Evolutionary conservation across 2,329 filamentous ascomycete species (phyloP).

Genomic region (Pyrenochaeta sp.): DNA sequence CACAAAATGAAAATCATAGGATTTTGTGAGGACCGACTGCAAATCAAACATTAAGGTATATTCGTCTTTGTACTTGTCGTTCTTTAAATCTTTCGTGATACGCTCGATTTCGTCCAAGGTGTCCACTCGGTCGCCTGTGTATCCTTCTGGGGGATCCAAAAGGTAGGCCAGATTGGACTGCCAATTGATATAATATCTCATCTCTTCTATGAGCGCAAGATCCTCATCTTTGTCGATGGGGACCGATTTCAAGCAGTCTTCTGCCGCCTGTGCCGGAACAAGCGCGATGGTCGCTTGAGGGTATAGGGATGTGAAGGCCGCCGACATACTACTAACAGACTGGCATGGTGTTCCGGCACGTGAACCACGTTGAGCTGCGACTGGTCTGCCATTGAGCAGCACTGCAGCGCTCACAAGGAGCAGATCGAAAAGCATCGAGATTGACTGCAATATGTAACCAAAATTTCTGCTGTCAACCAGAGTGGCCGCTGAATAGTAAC

Average conservation of each 20-base stretch:
- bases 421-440: constrained; percentile 19
- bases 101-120: constrained; percentile 34
- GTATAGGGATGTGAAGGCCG: constrained; percentile 17
- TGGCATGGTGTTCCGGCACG: constrained; percentile 17
- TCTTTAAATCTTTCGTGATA: constrained; percentile 29
- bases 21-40: constrained; percentile 24
- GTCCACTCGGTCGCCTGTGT: constrained; percentile 40
- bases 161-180: constrained; percentile 45
- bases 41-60: constrained; percentile 46
- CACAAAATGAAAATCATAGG: constrained; percentile 45
- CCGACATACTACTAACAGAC: constrained; percentile 24
- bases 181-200: constrained; percentile 34
- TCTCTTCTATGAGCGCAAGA: constrained; percentile 25
- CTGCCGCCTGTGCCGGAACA: constrained; percentile 21
- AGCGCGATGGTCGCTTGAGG: constrained; percentile 19
- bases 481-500: neutral
- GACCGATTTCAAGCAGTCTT: constrained; percentile 37
- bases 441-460: neutral
- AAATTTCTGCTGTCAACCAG: neutral
- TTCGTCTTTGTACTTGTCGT: constrained; percentile 39
- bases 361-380: constrained; percentile 4
- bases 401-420: constrained; percentile 22
- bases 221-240: constrained; percentile 32
- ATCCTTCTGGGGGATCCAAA: constrained; percentile 35
- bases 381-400: constrained; percentile 24